These are phyloP conservation scores for Cytospora leucostoma DNA, from an alignment of 2,329 filamentous ascomycete genomes.

Conservation along the genomic window DNA sequence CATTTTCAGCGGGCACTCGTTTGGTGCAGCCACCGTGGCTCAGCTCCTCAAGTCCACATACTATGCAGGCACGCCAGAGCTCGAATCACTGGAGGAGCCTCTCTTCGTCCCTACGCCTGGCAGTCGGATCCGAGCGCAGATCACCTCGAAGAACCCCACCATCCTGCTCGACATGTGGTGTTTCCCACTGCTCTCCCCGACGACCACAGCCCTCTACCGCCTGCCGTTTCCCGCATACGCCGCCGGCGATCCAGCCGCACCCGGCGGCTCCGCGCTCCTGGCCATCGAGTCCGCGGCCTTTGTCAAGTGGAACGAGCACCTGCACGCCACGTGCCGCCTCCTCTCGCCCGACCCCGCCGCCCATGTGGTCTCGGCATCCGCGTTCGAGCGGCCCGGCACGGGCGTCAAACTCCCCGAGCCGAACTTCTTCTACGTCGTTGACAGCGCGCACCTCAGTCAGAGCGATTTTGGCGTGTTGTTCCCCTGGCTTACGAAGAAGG, in stretches of 20 bases:
- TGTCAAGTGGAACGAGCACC: slow-evolving; percentile 74
- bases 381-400: slow-evolving; percentile 45
- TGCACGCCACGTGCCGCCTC: slow-evolving; percentile 66
- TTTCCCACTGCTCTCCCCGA: slow-evolving; percentile 66
- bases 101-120: slow-evolving; percentile 61
- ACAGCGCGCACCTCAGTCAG: slow-evolving; percentile 79
- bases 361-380: slow-evolving; percentile 42
- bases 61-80: slow-evolving; percentile 56
- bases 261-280: slow-evolving; percentile 62
- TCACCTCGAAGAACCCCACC: slow-evolving; percentile 66
- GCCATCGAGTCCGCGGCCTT: slow-evolving; percentile 77
- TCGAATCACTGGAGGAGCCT: slow-evolving; percentile 52
- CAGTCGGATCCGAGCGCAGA: slow-evolving; percentile 62
- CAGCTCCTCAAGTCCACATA: slow-evolving; percentile 81
- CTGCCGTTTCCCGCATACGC: slow-evolving; percentile 77
- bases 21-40: slow-evolving; percentile 72
- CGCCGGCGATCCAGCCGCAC: slow-evolving; percentile 48
- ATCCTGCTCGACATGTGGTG: slow-evolving; percentile 82
- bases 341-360: slow-evolving; percentile 59
- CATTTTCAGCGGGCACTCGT: slow-evolving; percentile 78
- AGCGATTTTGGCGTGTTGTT: slow-evolving; percentile 84
- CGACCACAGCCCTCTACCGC: slow-evolving; percentile 65
- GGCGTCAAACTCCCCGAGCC: slow-evolving; percentile 52
- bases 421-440: slow-evolving; percentile 72
- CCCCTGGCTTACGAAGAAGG: slow-evolving; percentile 64